Base-by-base conservation (phyloP, 352 stramenopile genomes). In the Pythium insidiosum region DNA sequence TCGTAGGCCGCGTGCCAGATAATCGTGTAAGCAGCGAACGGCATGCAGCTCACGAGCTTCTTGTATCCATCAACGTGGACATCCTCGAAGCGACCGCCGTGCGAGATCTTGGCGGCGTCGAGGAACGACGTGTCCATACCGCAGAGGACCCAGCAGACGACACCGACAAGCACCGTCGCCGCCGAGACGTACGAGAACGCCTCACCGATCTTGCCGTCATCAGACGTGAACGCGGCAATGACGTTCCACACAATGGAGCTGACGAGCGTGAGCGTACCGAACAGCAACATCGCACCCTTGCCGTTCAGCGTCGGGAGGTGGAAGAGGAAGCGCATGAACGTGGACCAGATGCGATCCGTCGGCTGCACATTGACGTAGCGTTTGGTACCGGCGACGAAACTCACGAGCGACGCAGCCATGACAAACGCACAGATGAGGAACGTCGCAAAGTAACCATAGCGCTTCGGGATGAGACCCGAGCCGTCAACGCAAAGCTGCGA, bases 371-470 rank as follows among this genome's bases (percentile, higher is more conserved):
- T 63, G 35, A 86, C 63, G 41, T 86, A 86, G 38, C 69, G 69
- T 20, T 54, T 59, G 22, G 52, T 59, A 13, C 63, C 69, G n/a
- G 56, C 23, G 18, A 68, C 47, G 48, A 87, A 63, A 6, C 75
- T 52, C 16, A 53, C 15, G 19, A 69, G 50, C n/a, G 70, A 66
- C 25, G 74, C 18, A 9, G 62, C 28, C 47, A 85, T 57, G 19
- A 77, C 58, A 10, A 51, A 38, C 2, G 70, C 52, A 16, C 60
- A 74, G 26, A 86, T 76, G 13, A 80, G 15, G 48, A 72, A 94
- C 3, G 78, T 80, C 16, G 76, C 68, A 33, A 88, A 87, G 63
- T 90, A 94, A 20, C 76, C 74, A 52, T 84, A 90, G 34, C 84
- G 56, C 22, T 66, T 59, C 15, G 66, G 61, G 22, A 89, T 90